These are phyloP conservation scores for Lepiota venenata DNA, from an alignment of 768 basidiomycete species.

Conservation along the genomic window DNA sequence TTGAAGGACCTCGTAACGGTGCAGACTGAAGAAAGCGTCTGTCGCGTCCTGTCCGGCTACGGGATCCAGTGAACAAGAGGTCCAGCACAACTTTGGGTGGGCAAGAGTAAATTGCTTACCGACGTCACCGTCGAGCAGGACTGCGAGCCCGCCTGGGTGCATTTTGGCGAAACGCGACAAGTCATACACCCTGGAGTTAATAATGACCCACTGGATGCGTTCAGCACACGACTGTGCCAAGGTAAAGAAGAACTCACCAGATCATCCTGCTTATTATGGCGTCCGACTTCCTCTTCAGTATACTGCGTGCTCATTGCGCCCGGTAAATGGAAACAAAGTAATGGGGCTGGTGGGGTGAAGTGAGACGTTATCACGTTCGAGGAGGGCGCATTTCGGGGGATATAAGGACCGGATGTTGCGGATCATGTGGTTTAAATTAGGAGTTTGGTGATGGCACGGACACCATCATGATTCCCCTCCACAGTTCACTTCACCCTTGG, in stretches of 20 bases:
- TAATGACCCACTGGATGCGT: conserved; percentile 64
- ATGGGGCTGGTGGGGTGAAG: neutral
- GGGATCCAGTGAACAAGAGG: conserved; percentile 10
- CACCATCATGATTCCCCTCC: too few relatives aligned
- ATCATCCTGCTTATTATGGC: conserved; percentile 80
- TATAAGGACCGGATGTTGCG: too few relatives aligned
- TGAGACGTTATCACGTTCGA: neutral
- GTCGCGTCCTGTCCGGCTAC: conserved; percentile 86
- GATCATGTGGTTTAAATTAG: neutral
- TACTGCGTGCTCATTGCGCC: conserved; percentile 27
- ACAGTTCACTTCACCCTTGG: too few relatives aligned
- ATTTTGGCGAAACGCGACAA: conserved; percentile 74
- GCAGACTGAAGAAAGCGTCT: conserved; percentile 84
- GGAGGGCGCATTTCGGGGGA: too few relatives aligned
- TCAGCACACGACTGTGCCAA: neutral
- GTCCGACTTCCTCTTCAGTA: conserved; percentile 32
- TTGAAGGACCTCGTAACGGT: conserved; percentile 77
- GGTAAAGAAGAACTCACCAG: conserved; percentile 40
- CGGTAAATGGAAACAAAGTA: neutral
- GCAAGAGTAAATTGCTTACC: conserved; percentile 39
- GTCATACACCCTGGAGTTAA: conserved; percentile 71
- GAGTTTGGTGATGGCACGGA: too few relatives aligned
- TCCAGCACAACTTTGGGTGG: too few relatives aligned
- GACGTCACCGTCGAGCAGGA: conserved; percentile 75
- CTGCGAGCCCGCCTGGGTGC: conserved; percentile 81